A percentile compares a stretch with the other conserved stretches of the same genome.
Conservation (phyloP, 768 basidiomycete species). For the Ramaria sp. region DNA sequence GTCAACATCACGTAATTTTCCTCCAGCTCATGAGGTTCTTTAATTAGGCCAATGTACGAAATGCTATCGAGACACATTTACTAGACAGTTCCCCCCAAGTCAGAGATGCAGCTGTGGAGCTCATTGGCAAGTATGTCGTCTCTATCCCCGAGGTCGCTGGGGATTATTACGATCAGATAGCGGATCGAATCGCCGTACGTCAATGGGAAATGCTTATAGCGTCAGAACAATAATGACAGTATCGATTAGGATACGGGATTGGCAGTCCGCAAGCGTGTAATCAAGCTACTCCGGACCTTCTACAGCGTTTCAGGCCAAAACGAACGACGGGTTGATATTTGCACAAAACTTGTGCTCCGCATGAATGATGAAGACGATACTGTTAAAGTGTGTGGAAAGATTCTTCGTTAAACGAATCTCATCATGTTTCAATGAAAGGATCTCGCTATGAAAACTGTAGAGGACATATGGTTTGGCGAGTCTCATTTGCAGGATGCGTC, state of each 20-base stretch:
- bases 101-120: conserved; percentile 91
- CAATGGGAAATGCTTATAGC: background rate
- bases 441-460: conserved; percentile 78
- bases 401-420: background rate
- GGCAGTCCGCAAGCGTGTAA: conserved; percentile 87
- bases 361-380: conserved; percentile 91
- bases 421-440: conserved; percentile 31
- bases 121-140: conserved; percentile 96
- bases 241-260: conserved; percentile 77
- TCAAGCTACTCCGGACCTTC: conserved; percentile 83
- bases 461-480: conserved; percentile 80
- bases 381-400: conserved; percentile 45
- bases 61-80: conserved; percentile 82
- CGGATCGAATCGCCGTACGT: conserved; percentile 82
- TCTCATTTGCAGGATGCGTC: background rate
- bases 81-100: conserved; percentile 89
- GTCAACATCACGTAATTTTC: background rate
- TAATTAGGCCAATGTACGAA: conserved; percentile 63
- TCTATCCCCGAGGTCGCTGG: conserved; percentile 80
- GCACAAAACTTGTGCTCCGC: conserved; percentile 67
- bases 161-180: conserved; percentile 82
- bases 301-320: conserved; percentile 55
- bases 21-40: background rate
- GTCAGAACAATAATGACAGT: background rate
- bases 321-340: conserved; percentile 63